Base-by-base conservation (phyloP, 495 filamentous ascomycete species). In the Tuber magnatum region DNA sequence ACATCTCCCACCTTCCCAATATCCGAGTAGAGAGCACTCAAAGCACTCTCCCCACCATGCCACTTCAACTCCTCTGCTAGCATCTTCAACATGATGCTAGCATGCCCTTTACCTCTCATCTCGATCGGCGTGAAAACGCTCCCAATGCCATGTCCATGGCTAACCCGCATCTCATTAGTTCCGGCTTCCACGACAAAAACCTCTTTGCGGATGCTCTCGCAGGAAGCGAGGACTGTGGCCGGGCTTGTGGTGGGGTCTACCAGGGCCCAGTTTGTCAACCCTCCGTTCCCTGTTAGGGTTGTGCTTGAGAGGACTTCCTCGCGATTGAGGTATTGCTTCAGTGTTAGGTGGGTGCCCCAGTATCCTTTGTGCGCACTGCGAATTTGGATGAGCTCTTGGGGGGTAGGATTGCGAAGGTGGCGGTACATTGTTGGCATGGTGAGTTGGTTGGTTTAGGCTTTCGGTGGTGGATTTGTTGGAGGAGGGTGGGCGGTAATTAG, bases 251-350 rank as follows among this genome's bases (percentile, higher is more conserved):
- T 77, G 5, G 81, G 80, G 79, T 93, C 88, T 0, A 94, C 91
- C 3, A 99, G 88, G 75, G 97, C 89, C 95, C 95, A 99, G 82
- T 90, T 89, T 18, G 91, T 92, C 65, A 97, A 84, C 12, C 91
- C 91, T 61, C 92, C 92, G 81, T 95, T 85, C 69, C 87, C 86
- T 43, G 91, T 90, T 35, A 96, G 85, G 0, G 86, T 85, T 70
- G 92, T 89, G n/a, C 86, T 87, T 9, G 85, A 84, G 4, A 97
- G 88, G 79, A 90, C 88, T 38, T 86, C 84, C 84, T 99, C 95
- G 48, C 95, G 92, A 24, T 86, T 84, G 61, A 97, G 87, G 82
- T 99, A 99, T 68, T 89, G 86, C 16, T 90, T 84, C 2, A 90
- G 61, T 48, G 65, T 73, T n/a, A 82, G 80, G 41, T 74, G 73